phyloP scores from a whole-genome alignment of 345 rosid species.

The Jatropha curcas region DNA sequence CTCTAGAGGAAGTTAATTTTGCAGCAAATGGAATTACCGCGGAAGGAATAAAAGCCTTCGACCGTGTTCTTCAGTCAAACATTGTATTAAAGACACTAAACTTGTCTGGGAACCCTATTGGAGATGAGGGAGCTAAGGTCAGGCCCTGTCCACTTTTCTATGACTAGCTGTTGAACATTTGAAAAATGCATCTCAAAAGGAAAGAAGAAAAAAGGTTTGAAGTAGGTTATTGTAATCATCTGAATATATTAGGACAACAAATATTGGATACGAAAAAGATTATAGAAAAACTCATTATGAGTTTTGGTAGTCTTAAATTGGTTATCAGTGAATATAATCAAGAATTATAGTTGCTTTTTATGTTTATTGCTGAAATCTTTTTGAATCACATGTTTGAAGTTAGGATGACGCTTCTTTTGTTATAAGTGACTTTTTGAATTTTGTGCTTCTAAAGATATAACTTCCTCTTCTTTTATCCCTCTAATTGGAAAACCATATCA shows the following conservation, averaged over 20 bases:
- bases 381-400: neutral
- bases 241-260: neutral
- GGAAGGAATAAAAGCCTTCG: slow-evolving; percentile 80
- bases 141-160: slow-evolving; percentile 18
- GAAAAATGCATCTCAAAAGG: neutral
- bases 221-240: neutral
- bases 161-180: neutral
- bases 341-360: neutral
- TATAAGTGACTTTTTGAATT: slow-evolving; percentile 5
- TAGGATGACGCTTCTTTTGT: neutral
- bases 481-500: neutral
- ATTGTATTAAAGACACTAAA: slow-evolving; percentile 61
- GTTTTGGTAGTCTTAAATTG: neutral
- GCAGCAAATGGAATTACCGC: slow-evolving; percentile 95
- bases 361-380: neutral
- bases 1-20: slow-evolving; percentile 87
- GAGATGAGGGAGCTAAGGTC: slow-evolving; percentile 98
- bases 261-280: neutral
- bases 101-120: slow-evolving; percentile 91
- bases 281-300: neutral
- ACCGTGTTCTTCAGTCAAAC: slow-evolving; percentile 85
- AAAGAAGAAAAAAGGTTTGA: too few relatives aligned
- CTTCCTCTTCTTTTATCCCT: neutral
- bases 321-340: too few relatives aligned
- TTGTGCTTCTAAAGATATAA: neutral